A percentile compares a stretch with the other conserved stretches of the same genome.
Conservation (phyloP, 139 green algal genomes). For the Coccomyxa sp. region DNA sequence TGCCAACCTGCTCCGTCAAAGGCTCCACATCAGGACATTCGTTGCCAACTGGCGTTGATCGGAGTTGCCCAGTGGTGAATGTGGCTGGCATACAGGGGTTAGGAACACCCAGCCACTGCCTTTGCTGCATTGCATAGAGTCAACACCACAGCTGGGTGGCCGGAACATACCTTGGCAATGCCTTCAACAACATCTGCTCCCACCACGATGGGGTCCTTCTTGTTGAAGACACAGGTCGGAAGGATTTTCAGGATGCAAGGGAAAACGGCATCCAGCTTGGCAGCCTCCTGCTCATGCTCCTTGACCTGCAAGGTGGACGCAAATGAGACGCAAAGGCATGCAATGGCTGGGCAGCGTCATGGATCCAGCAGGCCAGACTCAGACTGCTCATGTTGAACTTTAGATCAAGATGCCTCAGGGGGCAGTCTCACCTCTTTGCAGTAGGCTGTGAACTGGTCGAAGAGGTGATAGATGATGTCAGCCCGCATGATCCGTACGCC, state of each 20-base stretch:
- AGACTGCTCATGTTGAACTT: neutral
- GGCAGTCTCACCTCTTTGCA: slow-evolving; percentile 55
- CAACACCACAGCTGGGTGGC: neutral
- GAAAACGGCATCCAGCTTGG: slow-evolving; percentile 87
- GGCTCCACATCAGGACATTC: no score
- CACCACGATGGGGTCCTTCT: slow-evolving; percentile 96
- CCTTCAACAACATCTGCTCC: slow-evolving; percentile 86
- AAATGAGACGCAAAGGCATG: neutral
- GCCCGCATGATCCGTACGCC: slow-evolving; percentile 93
- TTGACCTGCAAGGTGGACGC: slow-evolving; percentile 34
- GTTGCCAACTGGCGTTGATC: neutral
- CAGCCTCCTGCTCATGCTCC: slow-evolving; percentile 77
- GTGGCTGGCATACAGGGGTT: neutral
- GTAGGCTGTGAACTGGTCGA: slow-evolving; percentile 94
- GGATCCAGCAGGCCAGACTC: no score
- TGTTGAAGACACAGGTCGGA: slow-evolving; percentile 95
- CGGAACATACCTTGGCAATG: slow-evolving; percentile 46
- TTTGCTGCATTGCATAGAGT: neutral
- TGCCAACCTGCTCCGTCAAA: slow-evolving; percentile 52
- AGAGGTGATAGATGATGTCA: slow-evolving; percentile 99
- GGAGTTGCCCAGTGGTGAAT: neutral
- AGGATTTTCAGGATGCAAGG: slow-evolving; percentile 87
- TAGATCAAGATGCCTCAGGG: neutral
- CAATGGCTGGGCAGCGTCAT: neutral
- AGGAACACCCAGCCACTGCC: neutral